These are phyloP conservation scores for Lecanicillium sp. DNA, from an alignment of 2,329 filamentous ascomycete genomes.

Conservation along the genomic window DNA sequence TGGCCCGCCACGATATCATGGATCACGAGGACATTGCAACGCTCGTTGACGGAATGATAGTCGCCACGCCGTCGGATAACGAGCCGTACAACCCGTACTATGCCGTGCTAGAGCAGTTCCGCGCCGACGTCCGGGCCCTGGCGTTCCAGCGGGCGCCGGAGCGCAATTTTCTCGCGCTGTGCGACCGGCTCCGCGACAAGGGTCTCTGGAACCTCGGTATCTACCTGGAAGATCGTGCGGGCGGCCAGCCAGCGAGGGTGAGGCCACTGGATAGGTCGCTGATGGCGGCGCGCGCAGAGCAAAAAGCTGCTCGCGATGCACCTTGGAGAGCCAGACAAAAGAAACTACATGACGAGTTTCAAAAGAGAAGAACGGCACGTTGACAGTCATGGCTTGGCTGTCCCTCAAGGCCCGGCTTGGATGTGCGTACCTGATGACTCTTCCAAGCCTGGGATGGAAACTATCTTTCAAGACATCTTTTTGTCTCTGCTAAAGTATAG, in stretches of 20 bases:
- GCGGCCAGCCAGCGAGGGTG: slow-evolving; percentile 24
- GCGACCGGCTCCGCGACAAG: slow-evolving; percentile 52
- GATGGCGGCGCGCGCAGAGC: slow-evolving; percentile 41
- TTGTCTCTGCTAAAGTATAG: too few relatives aligned
- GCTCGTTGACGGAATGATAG: not conserved
- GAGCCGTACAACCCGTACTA: not conserved
- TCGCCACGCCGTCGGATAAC: too few relatives aligned
- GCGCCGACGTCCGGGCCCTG: not conserved
- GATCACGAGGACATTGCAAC: not conserved
- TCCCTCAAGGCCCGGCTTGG: too few relatives aligned
- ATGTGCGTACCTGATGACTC: too few relatives aligned
- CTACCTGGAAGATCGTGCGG: slow-evolving; percentile 70
- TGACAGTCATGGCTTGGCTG: too few relatives aligned
- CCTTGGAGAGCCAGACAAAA: too few relatives aligned
- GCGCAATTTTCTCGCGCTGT: not conserved
- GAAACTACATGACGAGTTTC: too few relatives aligned
- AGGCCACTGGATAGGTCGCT: slow-evolving; percentile 46
- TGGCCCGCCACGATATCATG: not conserved
- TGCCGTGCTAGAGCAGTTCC: not conserved
- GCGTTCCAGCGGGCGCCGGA: not conserved
- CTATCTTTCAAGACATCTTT: too few relatives aligned
- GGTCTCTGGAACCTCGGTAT: slow-evolving; percentile 68
- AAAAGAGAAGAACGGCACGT: too few relatives aligned
- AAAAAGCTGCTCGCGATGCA: slow-evolving; percentile 48
- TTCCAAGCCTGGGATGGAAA: too few relatives aligned